phyloP scores from a whole-genome alignment of 2,329 filamentous ascomycete genomes.

The Fusarium vanettenii region DNA sequence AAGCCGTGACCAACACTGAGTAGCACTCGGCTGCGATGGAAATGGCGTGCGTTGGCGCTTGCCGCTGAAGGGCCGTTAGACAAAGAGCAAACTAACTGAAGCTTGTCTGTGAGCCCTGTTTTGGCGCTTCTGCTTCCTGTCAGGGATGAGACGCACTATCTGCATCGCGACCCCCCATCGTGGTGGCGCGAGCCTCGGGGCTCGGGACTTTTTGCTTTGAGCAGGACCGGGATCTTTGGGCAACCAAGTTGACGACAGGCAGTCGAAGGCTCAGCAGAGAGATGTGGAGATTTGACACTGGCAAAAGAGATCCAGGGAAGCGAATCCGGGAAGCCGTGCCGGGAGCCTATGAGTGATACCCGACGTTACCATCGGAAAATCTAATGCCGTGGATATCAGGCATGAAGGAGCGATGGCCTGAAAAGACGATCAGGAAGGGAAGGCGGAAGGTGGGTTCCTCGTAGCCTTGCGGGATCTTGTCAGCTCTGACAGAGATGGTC shows the following conservation, averaged over 20 bases:
- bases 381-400: neutral
- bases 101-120: constrained; percentile 6
- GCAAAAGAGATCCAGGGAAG: neutral
- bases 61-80: constrained; percentile 14
- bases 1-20: constrained; percentile 19
- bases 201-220: constrained; percentile 23
- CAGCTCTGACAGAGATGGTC: neutral
- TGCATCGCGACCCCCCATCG: constrained; percentile 21
- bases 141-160: constrained; percentile 30
- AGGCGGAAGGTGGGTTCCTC: neutral
- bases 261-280: neutral
- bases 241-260: neutral
- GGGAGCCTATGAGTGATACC: neutral
- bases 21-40: constrained; percentile 18
- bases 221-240: neutral
- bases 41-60: constrained; percentile 15
- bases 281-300: neutral
- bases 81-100: constrained; percentile 4
- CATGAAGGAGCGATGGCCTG: neutral
- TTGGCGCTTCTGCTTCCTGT: constrained; percentile 15
- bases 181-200: constrained; percentile 19
- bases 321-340: neutral
- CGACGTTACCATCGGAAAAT: neutral
- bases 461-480: neutral
- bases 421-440: neutral